Percentiles rank a stretch among this genome's conserved stretches.
Evolutionary conservation across 768 basidiomycete genomes (phyloP).

Genomic region (Paxillus ammoniavirescens): DNA sequence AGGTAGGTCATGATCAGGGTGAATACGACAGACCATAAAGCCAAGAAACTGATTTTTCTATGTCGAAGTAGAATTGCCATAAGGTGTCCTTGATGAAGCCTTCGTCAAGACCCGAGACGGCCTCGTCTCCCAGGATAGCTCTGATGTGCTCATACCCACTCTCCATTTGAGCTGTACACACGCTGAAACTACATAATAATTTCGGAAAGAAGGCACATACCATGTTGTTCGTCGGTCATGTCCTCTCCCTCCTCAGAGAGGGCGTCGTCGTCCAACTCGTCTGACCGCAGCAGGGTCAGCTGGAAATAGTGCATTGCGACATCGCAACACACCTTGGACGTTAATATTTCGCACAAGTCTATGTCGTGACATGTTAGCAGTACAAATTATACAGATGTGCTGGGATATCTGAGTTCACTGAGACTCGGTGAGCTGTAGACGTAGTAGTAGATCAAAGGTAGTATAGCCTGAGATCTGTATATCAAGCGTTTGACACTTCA

Average conservation of each 20-base stretch:
- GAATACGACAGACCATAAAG: constrained; percentile 56
- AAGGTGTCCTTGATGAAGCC: constrained; percentile 72
- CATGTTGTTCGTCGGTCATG: constrained; percentile 80
- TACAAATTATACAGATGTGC: constrained; percentile 7
- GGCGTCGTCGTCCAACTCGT: constrained; percentile 82
- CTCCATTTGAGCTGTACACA: constrained; percentile 59
- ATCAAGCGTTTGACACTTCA: neutral
- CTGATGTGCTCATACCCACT: constrained; percentile 69
- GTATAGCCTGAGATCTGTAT: too few relatives aligned
- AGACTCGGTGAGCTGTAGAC: neutral
- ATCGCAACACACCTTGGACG: constrained; percentile 51
- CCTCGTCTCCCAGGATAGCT: constrained; percentile 62
- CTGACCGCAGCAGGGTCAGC: constrained; percentile 38
- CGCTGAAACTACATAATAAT: constrained; percentile 7
- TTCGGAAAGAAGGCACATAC: constrained; percentile 38
- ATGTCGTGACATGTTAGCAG: constrained; percentile 80
- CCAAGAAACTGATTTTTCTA: constrained; percentile 73
- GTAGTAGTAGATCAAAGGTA: neutral
- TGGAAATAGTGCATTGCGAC: neutral
- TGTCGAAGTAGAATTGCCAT: constrained; percentile 88
- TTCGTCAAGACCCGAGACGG: constrained; percentile 68
- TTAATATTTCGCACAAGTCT: constrained; percentile 86
- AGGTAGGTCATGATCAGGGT: neutral
- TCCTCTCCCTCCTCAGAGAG: constrained; percentile 77
- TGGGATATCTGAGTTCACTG: neutral